These are phyloP conservation scores for Rosa lucieae DNA, from an alignment of 306 rosid species.

Conservation along the genomic window DNA sequence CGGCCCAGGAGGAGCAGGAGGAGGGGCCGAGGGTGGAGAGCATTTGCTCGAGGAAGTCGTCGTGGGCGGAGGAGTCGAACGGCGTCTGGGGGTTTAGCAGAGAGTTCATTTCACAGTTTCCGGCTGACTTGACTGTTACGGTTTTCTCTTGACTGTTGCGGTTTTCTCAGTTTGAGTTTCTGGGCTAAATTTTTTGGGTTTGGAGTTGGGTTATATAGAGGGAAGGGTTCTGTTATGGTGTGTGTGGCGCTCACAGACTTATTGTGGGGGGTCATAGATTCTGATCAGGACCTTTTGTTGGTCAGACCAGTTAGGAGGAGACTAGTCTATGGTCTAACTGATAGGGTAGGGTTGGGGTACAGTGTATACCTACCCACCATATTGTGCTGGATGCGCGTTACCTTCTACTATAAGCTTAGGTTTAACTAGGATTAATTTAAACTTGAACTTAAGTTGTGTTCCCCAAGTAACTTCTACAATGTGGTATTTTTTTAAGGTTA, in stretches of 20 bases:
- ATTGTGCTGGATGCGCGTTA: background rate
- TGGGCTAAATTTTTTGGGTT: background rate
- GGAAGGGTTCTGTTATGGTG: background rate
- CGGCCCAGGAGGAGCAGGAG: slow-evolving; percentile 60
- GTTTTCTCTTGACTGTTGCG: background rate
- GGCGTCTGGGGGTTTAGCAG: slow-evolving; percentile 39
- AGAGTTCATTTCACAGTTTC: slow-evolving; percentile 63
- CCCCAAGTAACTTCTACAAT: no score
- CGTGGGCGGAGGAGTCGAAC: slow-evolving; percentile 57
- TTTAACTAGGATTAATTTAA: background rate
- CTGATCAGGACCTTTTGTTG: background rate
- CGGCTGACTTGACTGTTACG: slow-evolving; percentile 9
- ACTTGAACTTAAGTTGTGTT: background rate
- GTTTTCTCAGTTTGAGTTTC: background rate
- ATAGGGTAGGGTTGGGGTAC: background rate
- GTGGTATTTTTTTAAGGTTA: no score
- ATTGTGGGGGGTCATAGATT: background rate
- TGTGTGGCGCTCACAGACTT: background rate
- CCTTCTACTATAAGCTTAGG: background rate
- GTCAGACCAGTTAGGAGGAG: background rate
- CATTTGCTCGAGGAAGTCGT: slow-evolving; percentile 90
- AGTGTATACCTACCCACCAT: background rate
- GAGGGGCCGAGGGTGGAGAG: slow-evolving; percentile 62
- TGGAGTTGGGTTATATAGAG: background rate
- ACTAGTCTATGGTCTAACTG: background rate